These are phyloP conservation scores for Solanum dulcamara DNA, from an alignment of 257 asterid species.

Conservation along the genomic window DNA sequence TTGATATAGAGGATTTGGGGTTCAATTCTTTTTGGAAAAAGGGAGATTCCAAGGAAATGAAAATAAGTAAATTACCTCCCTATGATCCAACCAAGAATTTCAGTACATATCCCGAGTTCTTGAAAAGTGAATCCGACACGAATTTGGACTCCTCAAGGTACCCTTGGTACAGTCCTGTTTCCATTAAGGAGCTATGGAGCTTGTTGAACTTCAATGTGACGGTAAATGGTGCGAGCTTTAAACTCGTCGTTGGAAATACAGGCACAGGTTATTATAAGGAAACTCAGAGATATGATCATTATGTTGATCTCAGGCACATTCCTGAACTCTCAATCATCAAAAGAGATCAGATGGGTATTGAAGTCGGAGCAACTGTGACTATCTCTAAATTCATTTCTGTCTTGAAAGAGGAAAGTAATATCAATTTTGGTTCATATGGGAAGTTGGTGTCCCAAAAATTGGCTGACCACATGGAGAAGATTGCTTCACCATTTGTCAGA, in stretches of 20 bases:
- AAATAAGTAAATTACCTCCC: slow-evolving; percentile 23
- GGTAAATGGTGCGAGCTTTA: slow-evolving; percentile 13
- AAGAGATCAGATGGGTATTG: slow-evolving; percentile 30
- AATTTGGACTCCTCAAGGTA: slow-evolving; percentile 26
- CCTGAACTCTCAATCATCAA: slow-evolving; percentile 40
- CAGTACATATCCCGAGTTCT: slow-evolving; percentile 22
- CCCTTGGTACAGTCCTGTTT: slow-evolving; percentile 55
- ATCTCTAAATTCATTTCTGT: slow-evolving; percentile 34
- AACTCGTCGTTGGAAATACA: slow-evolving; percentile 63
- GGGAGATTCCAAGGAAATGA: slow-evolving; percentile 27
- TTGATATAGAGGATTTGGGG: slow-evolving; percentile 70
- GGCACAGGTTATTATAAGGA: slow-evolving; percentile 61
- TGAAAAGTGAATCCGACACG: slow-evolving; percentile 8
- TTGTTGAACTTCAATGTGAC: slow-evolving; percentile 22
- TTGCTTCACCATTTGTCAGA: slow-evolving; percentile 45
- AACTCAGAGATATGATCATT: slow-evolving; percentile 20
- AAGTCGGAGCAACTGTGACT: slow-evolving; percentile 58
- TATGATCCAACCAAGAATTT: slow-evolving; percentile 23
- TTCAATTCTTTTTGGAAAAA: slow-evolving; percentile 50
- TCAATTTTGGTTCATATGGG: slow-evolving; percentile 6
- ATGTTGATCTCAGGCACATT: slow-evolving; percentile 44
- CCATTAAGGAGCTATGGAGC: slow-evolving; percentile 34
- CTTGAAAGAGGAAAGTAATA: slow-evolving; percentile 20
- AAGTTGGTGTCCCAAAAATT: slow-evolving; percentile 27
- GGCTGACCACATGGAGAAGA: slow-evolving; percentile 56